Evolutionary conservation across 805 yeast species (phyloP).

Genomic region (Ogataea nakhonphanomensis): DNA sequence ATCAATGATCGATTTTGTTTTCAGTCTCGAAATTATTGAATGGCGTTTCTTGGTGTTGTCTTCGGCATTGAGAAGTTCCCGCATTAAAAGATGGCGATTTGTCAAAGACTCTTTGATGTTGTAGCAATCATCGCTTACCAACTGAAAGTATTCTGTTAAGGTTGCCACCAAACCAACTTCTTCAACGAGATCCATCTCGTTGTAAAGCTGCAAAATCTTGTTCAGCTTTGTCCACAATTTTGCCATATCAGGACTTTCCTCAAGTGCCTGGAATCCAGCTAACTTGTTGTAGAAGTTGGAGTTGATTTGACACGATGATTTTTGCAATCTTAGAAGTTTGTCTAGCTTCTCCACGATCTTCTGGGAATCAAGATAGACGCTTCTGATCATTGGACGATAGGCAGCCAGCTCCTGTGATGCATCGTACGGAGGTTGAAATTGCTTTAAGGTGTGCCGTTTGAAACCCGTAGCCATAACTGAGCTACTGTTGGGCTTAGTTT

Average conservation of each 20-base stretch:
- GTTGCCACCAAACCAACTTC: constrained; percentile 71
- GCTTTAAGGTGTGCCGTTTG: constrained; percentile 85
- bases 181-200: constrained; percentile 73
- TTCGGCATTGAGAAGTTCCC: constrained; percentile 81
- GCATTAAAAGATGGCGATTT: constrained; percentile 86
- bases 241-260: constrained; percentile 64
- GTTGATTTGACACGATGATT: constrained; percentile 43
- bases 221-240: constrained; percentile 76
- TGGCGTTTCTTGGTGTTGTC: constrained; percentile 67
- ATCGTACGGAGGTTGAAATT: constrained; percentile 88
- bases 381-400: constrained; percentile 83
- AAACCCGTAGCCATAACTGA: constrained; percentile 75
- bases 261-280: constrained; percentile 39
- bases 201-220: constrained; percentile 61
- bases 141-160: constrained; percentile 69
- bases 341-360: constrained; percentile 53
- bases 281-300: constrained; percentile 47
- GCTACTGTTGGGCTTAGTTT: constrained; percentile 36
- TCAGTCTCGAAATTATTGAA: constrained; percentile 65
- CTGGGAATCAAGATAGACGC: constrained; percentile 57
- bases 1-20: constrained; percentile 69
- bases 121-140: constrained; percentile 70
- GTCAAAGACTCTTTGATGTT: constrained; percentile 90
- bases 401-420: constrained; percentile 75
- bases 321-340: constrained; percentile 53